A percentile compares a stretch with the other conserved stretches of the same genome.
phyloP scores from a whole-genome alignment of 148 eudicot genomes.

The Polygonum maritimum region DNA sequence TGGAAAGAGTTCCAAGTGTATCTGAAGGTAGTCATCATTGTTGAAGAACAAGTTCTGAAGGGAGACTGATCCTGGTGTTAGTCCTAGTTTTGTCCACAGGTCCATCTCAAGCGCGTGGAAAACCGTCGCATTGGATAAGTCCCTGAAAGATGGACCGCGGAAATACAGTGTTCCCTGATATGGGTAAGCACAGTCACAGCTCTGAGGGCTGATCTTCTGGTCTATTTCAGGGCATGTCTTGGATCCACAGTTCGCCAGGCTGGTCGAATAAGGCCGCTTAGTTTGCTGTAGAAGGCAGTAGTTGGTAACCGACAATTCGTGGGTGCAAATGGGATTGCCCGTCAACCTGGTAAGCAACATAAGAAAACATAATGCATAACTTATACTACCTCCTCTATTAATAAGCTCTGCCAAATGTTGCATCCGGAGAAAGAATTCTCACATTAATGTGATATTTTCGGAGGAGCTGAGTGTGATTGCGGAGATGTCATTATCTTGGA shows the following conservation, averaged over 20 bases:
- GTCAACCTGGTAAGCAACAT: slow-evolving; percentile 39
- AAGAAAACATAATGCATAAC: not conserved
- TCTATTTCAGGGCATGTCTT: slow-evolving; percentile 42
- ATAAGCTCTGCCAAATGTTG: not conserved
- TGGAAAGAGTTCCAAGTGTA: slow-evolving; percentile 67
- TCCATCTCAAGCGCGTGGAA: slow-evolving; percentile 77
- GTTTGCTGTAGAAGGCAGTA: slow-evolving; percentile 49
- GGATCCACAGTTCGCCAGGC: slow-evolving; percentile 56
- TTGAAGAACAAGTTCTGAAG: slow-evolving; percentile 70
- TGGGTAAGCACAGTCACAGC: slow-evolving; percentile 84
- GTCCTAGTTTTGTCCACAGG: slow-evolving; percentile 61
- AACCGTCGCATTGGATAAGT: slow-evolving; percentile 48
- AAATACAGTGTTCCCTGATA: slow-evolving; percentile 79
- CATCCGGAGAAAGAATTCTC: slow-evolving; percentile 16
- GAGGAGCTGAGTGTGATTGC: slow-evolving; percentile 57
- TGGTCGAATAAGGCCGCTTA: slow-evolving; percentile 64
- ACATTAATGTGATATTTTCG: slow-evolving; percentile 63
- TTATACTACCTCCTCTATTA: not conserved
- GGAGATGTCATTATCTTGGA: slow-evolving; percentile 65
- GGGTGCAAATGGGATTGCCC: slow-evolving; percentile 70
- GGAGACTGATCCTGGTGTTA: slow-evolving; percentile 79
- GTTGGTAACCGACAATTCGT: slow-evolving; percentile 33
- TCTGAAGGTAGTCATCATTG: slow-evolving; percentile 70
- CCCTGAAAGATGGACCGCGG: slow-evolving; percentile 74
- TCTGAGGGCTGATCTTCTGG: slow-evolving; percentile 70